A percentile compares a stretch with the other conserved stretches of the same genome.
phyloP scores from a whole-genome alignment of 2,329 filamentous ascomycete genomes.

The Alternaria ethzedia region DNA sequence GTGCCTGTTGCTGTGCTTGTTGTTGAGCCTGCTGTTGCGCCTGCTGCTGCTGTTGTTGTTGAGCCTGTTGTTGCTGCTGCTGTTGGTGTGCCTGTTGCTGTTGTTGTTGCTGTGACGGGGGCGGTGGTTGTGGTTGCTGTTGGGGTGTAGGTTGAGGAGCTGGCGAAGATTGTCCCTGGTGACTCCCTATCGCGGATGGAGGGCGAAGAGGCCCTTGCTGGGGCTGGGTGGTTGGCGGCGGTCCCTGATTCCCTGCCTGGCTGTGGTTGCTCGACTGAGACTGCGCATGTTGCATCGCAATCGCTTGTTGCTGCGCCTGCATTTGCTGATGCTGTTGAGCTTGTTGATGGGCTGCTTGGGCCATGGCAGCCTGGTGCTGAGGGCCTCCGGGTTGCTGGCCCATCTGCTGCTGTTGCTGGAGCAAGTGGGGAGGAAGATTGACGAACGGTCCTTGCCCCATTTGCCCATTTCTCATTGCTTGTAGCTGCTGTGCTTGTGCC shows the following conservation, averaged over 20 bases:
- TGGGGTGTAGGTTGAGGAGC: constrained; percentile 45
- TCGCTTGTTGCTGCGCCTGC: constrained; percentile 47
- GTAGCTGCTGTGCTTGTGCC: constrained; percentile 40
- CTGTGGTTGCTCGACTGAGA: constrained; percentile 59
- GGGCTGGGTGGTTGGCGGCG: constrained; percentile 43
- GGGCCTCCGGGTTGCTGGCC: constrained; percentile 45
- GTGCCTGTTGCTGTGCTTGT: constrained; percentile 43
- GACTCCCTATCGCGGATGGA: constrained; percentile 46
- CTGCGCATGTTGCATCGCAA: constrained; percentile 56
- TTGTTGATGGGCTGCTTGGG: constrained; percentile 52
- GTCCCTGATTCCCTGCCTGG: constrained; percentile 50
- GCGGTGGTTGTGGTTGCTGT: constrained; percentile 49
- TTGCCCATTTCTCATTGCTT: constrained; percentile 29
- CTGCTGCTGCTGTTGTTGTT: constrained; percentile 40
- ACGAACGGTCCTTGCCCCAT: constrained; percentile 33
- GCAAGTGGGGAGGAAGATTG: constrained; percentile 46
- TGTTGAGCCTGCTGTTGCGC: constrained; percentile 43
- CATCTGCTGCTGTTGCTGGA: constrained; percentile 56
- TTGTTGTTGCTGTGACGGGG: constrained; percentile 47
- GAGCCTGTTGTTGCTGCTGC: neutral
- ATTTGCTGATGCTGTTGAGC: constrained; percentile 52
- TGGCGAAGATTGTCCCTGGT: constrained; percentile 50
- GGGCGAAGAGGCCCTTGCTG: constrained; percentile 49
- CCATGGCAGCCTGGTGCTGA: constrained; percentile 49
- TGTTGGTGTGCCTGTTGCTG: constrained; percentile 26